phyloP scores from a whole-genome alignment of 2,329 filamentous ascomycete genomes.

The Ophiostoma triangulosporum region DNA sequence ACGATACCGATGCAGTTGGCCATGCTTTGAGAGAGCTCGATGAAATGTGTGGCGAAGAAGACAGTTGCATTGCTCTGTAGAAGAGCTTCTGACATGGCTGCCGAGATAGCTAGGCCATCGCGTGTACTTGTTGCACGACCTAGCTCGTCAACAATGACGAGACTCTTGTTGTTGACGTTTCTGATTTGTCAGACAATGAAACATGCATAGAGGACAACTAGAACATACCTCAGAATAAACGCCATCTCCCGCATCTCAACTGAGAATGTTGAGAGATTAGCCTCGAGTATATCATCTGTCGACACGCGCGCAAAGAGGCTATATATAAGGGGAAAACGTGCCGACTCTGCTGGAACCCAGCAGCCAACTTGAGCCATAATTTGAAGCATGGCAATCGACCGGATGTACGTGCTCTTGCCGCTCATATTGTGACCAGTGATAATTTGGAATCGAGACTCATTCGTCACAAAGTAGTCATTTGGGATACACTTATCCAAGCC shows the following conservation, averaged over 20 bases:
- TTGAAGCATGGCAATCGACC: conserved; percentile 66
- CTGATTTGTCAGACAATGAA: conserved; percentile 19
- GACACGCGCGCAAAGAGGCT: conserved; percentile 82
- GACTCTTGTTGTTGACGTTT: conserved; percentile 63
- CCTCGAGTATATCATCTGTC: conserved; percentile 75
- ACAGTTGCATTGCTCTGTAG: conserved; percentile 66
- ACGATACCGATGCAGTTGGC: conserved; percentile 63
- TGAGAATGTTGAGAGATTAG: conserved; percentile 86
- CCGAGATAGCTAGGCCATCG: conserved; percentile 78
- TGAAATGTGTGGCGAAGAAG: conserved; percentile 92
- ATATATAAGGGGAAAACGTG: conserved; percentile 64
- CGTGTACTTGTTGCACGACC: conserved; percentile 80
- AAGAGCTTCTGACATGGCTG: conserved; percentile 80
- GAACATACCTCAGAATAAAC: conserved; percentile 57
- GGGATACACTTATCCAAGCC: conserved; percentile 53
- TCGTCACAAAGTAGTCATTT: conserved; percentile 78
- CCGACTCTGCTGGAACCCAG: conserved; percentile 79
- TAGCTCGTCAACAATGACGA: conserved; percentile 83
- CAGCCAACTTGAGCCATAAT: conserved; percentile 91
- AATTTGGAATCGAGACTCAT: conserved; percentile 75
- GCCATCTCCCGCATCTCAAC: conserved; percentile 94
- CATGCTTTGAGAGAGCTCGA: conserved; percentile 65
- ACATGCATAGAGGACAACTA: neutral
- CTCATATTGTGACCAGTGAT: conserved; percentile 98
- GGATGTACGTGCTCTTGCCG: conserved; percentile 91